Evolutionary conservation across 2,329 filamentous ascomycete species (phyloP).

Genomic region (Cladobotryum mycophilum): DNA sequence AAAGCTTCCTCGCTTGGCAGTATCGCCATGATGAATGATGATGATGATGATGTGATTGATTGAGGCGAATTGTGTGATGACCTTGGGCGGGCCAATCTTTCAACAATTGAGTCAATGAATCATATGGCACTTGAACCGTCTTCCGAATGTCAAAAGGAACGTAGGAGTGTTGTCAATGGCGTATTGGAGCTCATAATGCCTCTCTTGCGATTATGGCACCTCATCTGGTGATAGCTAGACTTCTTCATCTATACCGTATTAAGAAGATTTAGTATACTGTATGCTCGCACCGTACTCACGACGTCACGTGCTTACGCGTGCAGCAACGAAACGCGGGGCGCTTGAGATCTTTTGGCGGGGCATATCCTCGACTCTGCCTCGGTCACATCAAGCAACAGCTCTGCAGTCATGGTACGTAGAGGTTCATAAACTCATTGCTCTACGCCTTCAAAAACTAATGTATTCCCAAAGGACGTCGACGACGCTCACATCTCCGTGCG

Average conservation of each 20-base stretch:
- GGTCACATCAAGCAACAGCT: too few relatives aligned
- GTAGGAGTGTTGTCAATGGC: too few relatives aligned
- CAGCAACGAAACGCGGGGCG: neutral
- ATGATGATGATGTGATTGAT: neutral
- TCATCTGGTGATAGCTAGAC: neutral
- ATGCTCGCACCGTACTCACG: neutral
- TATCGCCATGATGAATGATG: conserved; percentile 2
- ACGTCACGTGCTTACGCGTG: neutral
- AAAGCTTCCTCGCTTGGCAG: neutral
- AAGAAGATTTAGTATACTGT: neutral
- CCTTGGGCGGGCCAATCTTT: too few relatives aligned
- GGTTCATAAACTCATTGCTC: too few relatives aligned
- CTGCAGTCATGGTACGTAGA: too few relatives aligned
- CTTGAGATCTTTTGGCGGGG: neutral
- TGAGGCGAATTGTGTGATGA: too few relatives aligned
- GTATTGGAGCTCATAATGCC: neutral
- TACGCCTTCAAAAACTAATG: too few relatives aligned
- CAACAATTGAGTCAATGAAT: too few relatives aligned
- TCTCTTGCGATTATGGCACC: neutral
- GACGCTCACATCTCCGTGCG: conserved; percentile 58
- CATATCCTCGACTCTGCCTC: too few relatives aligned
- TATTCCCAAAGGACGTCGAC: conserved; percentile 20
- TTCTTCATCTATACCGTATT: neutral
- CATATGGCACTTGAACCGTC: too few relatives aligned
- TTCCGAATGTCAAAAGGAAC: too few relatives aligned